Base-by-base conservation (phyloP, 2,329 filamentous ascomycete genomes). In the Penicillium glabrum region DNA sequence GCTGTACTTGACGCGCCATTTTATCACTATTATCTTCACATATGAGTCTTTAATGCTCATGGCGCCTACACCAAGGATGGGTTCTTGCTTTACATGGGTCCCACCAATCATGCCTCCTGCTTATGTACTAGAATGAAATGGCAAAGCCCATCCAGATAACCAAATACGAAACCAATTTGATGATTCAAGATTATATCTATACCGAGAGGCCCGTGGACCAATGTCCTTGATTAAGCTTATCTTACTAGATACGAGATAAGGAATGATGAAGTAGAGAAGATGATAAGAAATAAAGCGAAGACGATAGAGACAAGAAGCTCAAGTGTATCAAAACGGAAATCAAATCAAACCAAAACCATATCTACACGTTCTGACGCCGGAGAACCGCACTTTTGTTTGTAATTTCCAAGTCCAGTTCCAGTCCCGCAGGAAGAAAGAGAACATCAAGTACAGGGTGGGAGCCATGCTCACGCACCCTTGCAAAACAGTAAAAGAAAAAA, bases 41-140 rank as follows among this genome's bases (percentile, higher is more conserved):
- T 47, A 31, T 26, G 51, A 43, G 51, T 19, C 23, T 41, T 39
- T 13, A 5, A 46, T 48, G 61, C 61, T 66, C 61, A 60, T 56
- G 64, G 65, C 67, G 66, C 67, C 66, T 61, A 64, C 60, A 60
- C 52, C 59, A 58, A 58, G 55, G 63, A 61, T 51, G 61, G 60
- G 55, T 52, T 50, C 41, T 51, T 58, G 58, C 35, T 53, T 54
- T 51, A 35, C 43, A 56, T 50, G 50, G 35, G 56, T 37, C 41
- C 27, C 53, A 45, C 27, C 19, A 21, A 41, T 37, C 43, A 56
- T 47, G 47, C 29, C 58, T 21, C 44, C 27, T 54, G 48, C 26
- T 60, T 52, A 51, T 68, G 63, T 65, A 69, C 59, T 69, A 69
- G 67, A 70, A 60, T 60, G 55, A 58, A 54, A 53, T 47, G 46